Evolutionary conservation across 441 rosid genomes (phyloP).

Genomic region (Mallotus japonicus): DNA sequence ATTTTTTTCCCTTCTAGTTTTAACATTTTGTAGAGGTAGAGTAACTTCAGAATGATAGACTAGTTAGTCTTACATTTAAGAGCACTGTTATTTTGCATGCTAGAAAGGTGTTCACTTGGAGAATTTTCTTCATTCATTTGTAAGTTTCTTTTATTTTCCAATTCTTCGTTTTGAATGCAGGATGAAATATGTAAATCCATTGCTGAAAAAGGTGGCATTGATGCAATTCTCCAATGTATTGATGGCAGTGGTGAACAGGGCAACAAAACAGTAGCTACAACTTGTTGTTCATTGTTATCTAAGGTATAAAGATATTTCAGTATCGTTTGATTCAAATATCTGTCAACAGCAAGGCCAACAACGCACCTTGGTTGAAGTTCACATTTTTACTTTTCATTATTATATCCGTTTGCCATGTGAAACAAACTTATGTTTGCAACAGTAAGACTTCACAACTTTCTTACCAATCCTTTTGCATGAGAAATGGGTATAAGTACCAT

Average conservation of each 20-base stretch:
- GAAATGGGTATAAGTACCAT: background rate
- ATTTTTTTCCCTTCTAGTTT: background rate
- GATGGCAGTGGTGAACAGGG: constrained; percentile 79
- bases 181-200: constrained; percentile 91
- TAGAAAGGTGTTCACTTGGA: background rate
- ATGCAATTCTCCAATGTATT: constrained; percentile 65
- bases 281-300: constrained; percentile 74
- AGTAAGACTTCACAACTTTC: background rate
- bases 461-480: background rate
- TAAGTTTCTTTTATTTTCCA: constrained; percentile 3
- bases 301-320: constrained; percentile 44
- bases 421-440: background rate
- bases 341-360: background rate
- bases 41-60: constrained; percentile 3
- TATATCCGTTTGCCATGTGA: background rate
- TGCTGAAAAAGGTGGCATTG: constrained; percentile 86
- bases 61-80: background rate
- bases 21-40: background rate
- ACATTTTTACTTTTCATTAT: background rate
- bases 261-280: constrained; percentile 65
- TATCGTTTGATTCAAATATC: constrained; percentile 1
- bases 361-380: background rate
- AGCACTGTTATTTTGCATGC: background rate
- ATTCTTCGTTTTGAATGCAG: constrained; percentile 35
- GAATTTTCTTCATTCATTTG: constrained; percentile 3